Evolutionary conservation across 305 asterid species (phyloP).

Genomic region (Fraxinus velutina): DNA sequence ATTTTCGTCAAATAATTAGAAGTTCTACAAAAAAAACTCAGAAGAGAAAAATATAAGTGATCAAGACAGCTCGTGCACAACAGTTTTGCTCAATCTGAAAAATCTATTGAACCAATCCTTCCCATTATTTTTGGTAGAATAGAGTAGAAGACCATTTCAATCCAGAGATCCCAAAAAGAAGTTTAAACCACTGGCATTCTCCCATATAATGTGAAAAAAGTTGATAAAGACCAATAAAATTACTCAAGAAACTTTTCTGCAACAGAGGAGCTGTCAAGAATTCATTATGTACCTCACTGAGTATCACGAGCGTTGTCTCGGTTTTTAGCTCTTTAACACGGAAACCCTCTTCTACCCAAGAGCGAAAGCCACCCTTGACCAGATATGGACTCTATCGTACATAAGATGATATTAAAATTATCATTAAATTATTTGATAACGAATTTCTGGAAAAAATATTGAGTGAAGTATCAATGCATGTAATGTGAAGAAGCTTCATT

Average conservation of each 20-base stretch:
- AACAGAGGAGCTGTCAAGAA: conserved; percentile 5
- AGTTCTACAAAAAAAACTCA: neutral
- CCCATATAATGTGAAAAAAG: neutral
- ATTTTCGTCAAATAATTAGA: neutral
- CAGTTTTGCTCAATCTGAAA: neutral
- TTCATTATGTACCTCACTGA: conserved; percentile 58
- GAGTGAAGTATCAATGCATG: neutral
- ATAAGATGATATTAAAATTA: conserved; percentile 16
- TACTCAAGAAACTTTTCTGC: neutral
- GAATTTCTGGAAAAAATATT: neutral
- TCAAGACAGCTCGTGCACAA: neutral
- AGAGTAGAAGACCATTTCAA: neutral
- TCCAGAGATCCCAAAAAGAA: neutral
- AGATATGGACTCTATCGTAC: conserved; percentile 62
- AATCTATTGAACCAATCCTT: neutral
- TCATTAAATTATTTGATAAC: neutral
- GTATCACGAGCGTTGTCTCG: conserved; percentile 71
- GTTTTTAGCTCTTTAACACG: conserved; percentile 77
- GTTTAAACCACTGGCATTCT: neutral
- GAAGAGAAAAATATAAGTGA: neutral
- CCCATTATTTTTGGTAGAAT: neutral
- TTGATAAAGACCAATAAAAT: neutral
- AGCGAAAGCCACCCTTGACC: conserved; percentile 84
- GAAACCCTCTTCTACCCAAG: conserved; percentile 78
- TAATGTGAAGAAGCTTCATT: conserved; percentile 6